Evolutionary conservation across 2,329 filamentous ascomycete genomes (phyloP), one percentile per base, ranked within the genome.

Genomic region (Juglanconis sp.): DNA sequence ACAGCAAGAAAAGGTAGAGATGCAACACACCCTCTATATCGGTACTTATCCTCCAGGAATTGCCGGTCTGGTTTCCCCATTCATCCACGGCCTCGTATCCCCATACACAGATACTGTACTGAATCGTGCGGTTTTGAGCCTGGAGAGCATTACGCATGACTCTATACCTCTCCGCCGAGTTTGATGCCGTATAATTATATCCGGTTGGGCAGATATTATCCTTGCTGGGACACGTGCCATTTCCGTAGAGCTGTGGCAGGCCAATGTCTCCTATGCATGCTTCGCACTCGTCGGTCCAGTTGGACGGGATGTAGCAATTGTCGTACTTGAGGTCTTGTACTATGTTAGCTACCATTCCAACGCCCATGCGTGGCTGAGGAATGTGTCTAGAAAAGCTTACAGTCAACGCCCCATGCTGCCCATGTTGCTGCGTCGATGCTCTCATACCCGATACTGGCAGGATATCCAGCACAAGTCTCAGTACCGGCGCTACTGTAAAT

Each of bases 71-170:
- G 47, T 75, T 74, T 0, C 75, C 80, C 79, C 80, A 83, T 1
- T 64, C 60, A 34, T 76, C 71, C 0, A 81, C 78, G 13, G 73
- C 69, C 0, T 75, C 77, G 4, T 74, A 62, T 1, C 79, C 80
- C 78, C 79, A 81, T 38, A 78, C 72, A 63, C 79, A 82, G 4
- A 82, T 68, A 4, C 71, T 75, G 66, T 77, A 82, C 1, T 77
- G 66, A 6, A 81, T 81, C 0, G 73, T 70, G 4, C 74, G 68
- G 36, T 73, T 69, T 53, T 75, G 72, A 11, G 42, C 69, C 1
- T 70, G 59, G 2, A 82, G 66, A 0, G 76, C 77, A 64, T 80
- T 73, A 4, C 76, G 71, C 80, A 82, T 82, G 3, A 63, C 59
- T 1, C 65, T 64, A 67, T 76, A 83, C 17, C 81, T 73, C 8